Conservation (phyloP, 768 basidiomycete species). For the Lactarius vividus region DNA sequence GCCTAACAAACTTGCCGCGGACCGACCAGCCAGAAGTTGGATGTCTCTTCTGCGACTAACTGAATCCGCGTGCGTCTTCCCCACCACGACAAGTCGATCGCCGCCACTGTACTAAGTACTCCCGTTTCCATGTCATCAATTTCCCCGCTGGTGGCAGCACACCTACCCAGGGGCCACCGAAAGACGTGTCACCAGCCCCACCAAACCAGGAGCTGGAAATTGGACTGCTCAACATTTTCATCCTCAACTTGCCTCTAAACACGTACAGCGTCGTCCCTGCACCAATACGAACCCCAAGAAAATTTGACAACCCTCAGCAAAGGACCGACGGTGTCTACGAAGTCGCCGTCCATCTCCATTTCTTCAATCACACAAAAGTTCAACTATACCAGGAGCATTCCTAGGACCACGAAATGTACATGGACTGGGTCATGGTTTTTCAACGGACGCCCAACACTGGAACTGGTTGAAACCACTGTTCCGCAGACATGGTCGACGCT, state of each 20-base stretch:
- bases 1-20: neutral
- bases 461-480: neutral
- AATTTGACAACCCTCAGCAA: neutral
- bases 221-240: neutral
- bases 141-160: no score
- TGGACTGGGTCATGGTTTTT: neutral
- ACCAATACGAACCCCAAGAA: no score
- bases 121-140: neutral
- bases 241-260: no score
- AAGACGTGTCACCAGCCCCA: neutral
- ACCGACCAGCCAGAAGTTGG: neutral
- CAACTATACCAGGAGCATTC: neutral
- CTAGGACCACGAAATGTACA: neutral
- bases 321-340: neutral
- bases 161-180: neutral
- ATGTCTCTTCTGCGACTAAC: no score
- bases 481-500: neutral
- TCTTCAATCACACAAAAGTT: neutral
- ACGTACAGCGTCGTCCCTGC: neutral
- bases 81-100: no score
- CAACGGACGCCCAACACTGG: neutral
- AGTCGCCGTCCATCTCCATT: neutral
- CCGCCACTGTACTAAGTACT: no score
- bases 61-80: no score
- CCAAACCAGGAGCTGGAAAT: neutral